These are phyloP conservation scores for Cryptosporidium sp. DNA, from an alignment of 169 alveolate species.

Conservation along the genomic window DNA sequence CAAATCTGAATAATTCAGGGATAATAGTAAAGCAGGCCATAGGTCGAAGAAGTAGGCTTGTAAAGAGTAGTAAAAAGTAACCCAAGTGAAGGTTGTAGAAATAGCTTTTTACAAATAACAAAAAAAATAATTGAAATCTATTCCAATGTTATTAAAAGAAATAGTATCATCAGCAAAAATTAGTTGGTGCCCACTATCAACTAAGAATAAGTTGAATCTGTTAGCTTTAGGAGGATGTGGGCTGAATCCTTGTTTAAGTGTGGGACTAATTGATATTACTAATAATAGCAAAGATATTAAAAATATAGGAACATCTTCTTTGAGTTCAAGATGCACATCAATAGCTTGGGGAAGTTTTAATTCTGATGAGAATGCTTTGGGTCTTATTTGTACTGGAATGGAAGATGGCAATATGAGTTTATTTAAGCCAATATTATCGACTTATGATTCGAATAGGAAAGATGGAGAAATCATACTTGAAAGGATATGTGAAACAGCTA, in stretches of 20 bases:
- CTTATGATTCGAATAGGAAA: neutral
- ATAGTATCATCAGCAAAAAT: constrained; percentile 58
- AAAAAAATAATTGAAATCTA: neutral
- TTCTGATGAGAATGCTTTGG: constrained; percentile 10
- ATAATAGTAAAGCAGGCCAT: neutral
- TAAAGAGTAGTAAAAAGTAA: neutral
- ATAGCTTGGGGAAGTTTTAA: constrained; percentile 67
- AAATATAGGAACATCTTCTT: constrained; percentile 15
- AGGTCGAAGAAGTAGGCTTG: constrained; percentile 17
- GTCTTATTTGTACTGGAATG: constrained; percentile 65
- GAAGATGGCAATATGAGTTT: constrained; percentile 46
- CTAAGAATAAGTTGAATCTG: constrained; percentile 4
- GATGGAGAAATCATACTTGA: neutral
- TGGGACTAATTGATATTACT: constrained; percentile 49
- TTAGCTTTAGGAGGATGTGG: constrained; percentile 74
- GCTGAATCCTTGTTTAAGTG: constrained; percentile 29
- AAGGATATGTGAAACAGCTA: constrained; percentile 53
- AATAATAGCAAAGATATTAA: constrained; percentile 31
- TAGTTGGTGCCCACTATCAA: constrained; percentile 68
- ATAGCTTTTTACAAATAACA: neutral
- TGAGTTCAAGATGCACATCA: constrained; percentile 64
- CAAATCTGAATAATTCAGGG: constrained; percentile 17
- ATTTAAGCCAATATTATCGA: constrained; percentile 19
- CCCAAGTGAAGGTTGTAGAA: constrained; percentile 2
- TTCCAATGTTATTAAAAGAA: constrained; percentile 65